phyloP scores from a whole-genome alignment of 441 rosid species.

The Rhodomyrtus psidioides region DNA sequence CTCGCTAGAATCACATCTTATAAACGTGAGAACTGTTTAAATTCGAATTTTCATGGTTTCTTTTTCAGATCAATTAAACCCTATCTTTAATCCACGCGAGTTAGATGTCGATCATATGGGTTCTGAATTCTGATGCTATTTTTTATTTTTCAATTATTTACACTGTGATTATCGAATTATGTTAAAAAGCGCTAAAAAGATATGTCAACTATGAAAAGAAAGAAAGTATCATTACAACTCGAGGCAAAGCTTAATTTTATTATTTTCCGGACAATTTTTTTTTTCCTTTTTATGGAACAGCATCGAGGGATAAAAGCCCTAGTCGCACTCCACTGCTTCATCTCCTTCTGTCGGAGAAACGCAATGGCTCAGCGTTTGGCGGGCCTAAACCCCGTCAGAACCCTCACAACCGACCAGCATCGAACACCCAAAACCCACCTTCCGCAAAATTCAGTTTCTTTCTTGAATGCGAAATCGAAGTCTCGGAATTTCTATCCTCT shows the following conservation, averaged over 20 bases:
- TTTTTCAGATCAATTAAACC: too few species aligned
- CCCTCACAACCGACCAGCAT: conserved; percentile 15
- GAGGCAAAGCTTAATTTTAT: background rate
- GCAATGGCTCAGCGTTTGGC: conserved; percentile 33
- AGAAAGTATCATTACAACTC: background rate
- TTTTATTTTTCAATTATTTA: too few species aligned
- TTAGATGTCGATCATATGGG: too few species aligned
- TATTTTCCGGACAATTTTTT: background rate
- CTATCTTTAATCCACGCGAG: too few species aligned
- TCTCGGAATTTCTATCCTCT: conserved; percentile 19
- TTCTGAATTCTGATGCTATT: too few species aligned
- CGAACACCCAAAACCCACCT: conserved; percentile 12
- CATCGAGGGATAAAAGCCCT: background rate
- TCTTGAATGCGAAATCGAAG: conserved; percentile 13
- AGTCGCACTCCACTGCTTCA: background rate
- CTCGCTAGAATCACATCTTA: too few species aligned
- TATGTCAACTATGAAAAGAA: too few species aligned
- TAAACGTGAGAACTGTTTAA: too few species aligned
- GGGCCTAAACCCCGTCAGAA: conserved; percentile 42
- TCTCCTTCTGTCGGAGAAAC: background rate
- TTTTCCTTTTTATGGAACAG: background rate
- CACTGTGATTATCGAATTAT: too few species aligned
- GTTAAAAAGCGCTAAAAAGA: too few species aligned
- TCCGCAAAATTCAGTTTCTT: conserved; percentile 16
- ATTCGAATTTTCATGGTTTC: too few species aligned